Conservation (phyloP, 495 filamentous ascomycete genomes). For the Aspergillus saccharolyticus region DNA sequence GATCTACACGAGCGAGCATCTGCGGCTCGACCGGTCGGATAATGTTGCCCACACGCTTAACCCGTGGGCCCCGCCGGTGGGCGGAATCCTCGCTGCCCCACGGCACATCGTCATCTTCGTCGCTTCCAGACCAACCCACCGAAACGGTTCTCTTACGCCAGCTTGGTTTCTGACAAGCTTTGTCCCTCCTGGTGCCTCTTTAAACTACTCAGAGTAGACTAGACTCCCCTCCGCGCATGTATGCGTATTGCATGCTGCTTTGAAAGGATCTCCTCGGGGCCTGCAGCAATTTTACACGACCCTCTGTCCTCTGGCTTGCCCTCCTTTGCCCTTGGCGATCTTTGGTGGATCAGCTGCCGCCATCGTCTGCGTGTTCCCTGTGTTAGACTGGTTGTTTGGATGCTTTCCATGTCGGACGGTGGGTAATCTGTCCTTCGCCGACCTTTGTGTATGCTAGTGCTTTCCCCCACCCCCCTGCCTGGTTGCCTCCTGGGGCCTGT, state of each 20-base stretch:
- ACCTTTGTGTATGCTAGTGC: background rate
- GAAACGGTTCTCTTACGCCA: slow-evolving; percentile 18
- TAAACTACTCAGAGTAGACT: background rate
- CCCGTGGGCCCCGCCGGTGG: slow-evolving; percentile 10
- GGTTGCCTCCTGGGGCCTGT: slow-evolving; percentile 6
- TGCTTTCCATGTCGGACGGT: background rate
- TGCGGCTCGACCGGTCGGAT: background rate
- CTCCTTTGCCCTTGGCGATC: slow-evolving; percentile 16
- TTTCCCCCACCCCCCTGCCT: background rate
- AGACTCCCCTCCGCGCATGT: too few species aligned
- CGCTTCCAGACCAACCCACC: slow-evolving; percentile 31
- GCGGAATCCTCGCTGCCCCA: slow-evolving; percentile 17
- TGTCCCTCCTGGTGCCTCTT: slow-evolving; percentile 10
- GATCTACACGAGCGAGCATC: background rate
- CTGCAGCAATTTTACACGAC: slow-evolving; percentile 1
- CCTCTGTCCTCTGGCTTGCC: background rate
- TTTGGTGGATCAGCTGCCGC: slow-evolving; percentile 14
- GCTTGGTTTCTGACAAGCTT: slow-evolving; percentile 16
- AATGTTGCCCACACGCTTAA: slow-evolving; percentile 2
- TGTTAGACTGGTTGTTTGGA: background rate
- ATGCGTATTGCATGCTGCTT: background rate
- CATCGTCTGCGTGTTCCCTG: slow-evolving; percentile 7
- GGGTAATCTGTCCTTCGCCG: background rate
- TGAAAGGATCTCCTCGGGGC: background rate
- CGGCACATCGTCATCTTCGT: slow-evolving; percentile 26